Base-by-base conservation (phyloP, 306 rosid genomes). In the Malus orientalis region DNA sequence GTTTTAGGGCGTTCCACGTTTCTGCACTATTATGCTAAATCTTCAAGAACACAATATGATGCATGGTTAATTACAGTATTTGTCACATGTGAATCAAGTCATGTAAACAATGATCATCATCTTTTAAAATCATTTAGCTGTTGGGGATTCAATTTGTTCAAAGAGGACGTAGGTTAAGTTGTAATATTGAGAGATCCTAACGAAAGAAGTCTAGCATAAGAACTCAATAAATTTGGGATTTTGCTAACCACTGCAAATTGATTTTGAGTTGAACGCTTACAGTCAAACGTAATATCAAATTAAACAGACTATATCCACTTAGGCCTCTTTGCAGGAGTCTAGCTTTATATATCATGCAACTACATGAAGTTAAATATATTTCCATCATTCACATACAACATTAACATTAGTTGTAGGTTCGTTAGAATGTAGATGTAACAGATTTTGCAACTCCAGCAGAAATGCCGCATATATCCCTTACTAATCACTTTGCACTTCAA, bases 1-100 rank as follows among this genome's bases (percentile, higher is more conserved):
- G 70, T 68, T 47, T 82, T 74, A 84, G 54, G 78, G 64, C 73
- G 71, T 12, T 78, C 78, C 86, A 84, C 84, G 83, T 85, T 85
- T 87, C 91, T 76, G 72, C 83, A 59, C 64, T 59, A 59, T 59
- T 16, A 59, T 59, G 5, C 59, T 19, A 54, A 54, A 54, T 54
- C 59, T 54, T 54, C 11, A 19, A 54, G 22, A 19, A 19, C 59
- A 54, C 23, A 16, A 19, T 19, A 8, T 16, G 45, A 2, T 42
- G 45, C 45, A 42, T 42, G 45, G 45, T 42, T 42, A 42, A 51
- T 51, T 16, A 5, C 55, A 51, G 18, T 49, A 49, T 20, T 15
- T 49, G 5, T 15, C 55, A 16, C 20, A 14, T 2, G 20, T 14
- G 55, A 49, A 49, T 5, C 55, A 49, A 49, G 20, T 14, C 55